Percentiles rank a stretch among this genome's conserved stretches.
Conservation (phyloP, 2,329 filamentous ascomycete genomes). For the Lasiodiplodia citricola region DNA sequence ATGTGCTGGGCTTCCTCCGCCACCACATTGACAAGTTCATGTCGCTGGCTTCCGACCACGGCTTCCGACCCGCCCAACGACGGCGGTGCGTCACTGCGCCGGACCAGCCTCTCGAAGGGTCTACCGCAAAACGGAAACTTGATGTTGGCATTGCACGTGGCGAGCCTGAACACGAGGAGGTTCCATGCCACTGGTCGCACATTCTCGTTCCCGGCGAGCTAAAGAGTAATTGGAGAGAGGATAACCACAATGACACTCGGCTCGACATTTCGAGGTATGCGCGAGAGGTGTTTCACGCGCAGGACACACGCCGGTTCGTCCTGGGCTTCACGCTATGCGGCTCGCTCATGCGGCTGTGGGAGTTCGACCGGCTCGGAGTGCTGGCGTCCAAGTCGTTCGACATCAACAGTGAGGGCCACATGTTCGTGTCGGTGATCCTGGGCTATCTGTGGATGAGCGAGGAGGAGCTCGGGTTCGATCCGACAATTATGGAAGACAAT, state of each 20-base stretch:
- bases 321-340: slow-evolving; percentile 56
- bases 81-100: background rate
- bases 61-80: slow-evolving; percentile 14
- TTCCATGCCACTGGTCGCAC: slow-evolving; percentile 43
- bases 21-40: background rate
- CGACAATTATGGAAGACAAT: too few species aligned
- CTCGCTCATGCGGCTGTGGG: slow-evolving; percentile 53
- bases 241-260: slow-evolving; percentile 41
- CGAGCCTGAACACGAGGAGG: slow-evolving; percentile 27
- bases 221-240: slow-evolving; percentile 50
- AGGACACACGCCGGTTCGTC: slow-evolving; percentile 43
- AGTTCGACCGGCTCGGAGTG: slow-evolving; percentile 53
- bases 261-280: slow-evolving; percentile 51
- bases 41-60: too few species aligned
- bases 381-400: slow-evolving; percentile 54
- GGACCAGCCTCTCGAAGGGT: background rate
- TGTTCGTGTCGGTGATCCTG: slow-evolving; percentile 50
- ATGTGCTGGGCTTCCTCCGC: slow-evolving; percentile 33
- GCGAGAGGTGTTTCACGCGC: slow-evolving; percentile 48
- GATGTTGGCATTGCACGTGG: slow-evolving; percentile 33
- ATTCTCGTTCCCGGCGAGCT: slow-evolving; percentile 55
- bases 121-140: slow-evolving; percentile 30
- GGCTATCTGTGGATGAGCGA: slow-evolving; percentile 53
- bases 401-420: slow-evolving; percentile 50
- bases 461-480: too few species aligned